phyloP scores from a whole-genome alignment of 129 eudicot species.

The Artemisia argyi region DNA sequence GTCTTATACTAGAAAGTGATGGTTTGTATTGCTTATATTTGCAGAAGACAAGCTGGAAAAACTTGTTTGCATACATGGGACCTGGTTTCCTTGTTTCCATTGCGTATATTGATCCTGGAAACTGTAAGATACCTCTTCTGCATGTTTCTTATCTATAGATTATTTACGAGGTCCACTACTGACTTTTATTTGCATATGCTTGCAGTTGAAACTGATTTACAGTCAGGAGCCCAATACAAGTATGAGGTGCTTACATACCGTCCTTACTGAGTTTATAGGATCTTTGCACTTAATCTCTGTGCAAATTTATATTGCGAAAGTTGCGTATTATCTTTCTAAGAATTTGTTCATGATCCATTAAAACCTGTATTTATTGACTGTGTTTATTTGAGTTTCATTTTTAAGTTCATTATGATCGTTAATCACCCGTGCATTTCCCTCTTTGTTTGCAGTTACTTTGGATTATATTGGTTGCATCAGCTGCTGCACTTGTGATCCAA shows the following conservation, averaged over 20 bases:
- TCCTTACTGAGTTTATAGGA: constrained; percentile 6
- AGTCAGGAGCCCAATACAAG: constrained; percentile 91
- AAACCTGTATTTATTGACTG: neutral
- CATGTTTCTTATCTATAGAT: neutral
- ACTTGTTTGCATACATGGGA: constrained; percentile 84
- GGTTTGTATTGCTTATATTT: constrained; percentile 14
- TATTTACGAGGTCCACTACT: constrained; percentile 15
- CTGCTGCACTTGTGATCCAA: constrained; percentile 91
- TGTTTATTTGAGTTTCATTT: neutral
- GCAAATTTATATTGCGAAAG: neutral
- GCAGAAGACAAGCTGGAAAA: constrained; percentile 96
- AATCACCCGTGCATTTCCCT: neutral
- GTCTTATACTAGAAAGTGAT: constrained; percentile 1
- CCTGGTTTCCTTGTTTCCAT: constrained; percentile 98
- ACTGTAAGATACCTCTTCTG: constrained; percentile 53
- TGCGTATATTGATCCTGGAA: constrained; percentile 98
- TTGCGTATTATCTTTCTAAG: neutral
- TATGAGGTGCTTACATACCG: constrained; percentile 66
- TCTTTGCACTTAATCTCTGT: neutral
- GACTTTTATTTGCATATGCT: constrained; percentile 20
- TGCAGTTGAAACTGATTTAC: constrained; percentile 96
- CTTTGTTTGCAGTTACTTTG: constrained; percentile 74
- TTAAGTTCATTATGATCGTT: neutral
- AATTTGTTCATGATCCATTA: neutral
- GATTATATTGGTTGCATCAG: constrained; percentile 89